Evolutionary conservation across 805 yeast genomes (phyloP), one percentile per base, ranked within the genome.

Genomic region (Komagataella phaffii): DNA sequence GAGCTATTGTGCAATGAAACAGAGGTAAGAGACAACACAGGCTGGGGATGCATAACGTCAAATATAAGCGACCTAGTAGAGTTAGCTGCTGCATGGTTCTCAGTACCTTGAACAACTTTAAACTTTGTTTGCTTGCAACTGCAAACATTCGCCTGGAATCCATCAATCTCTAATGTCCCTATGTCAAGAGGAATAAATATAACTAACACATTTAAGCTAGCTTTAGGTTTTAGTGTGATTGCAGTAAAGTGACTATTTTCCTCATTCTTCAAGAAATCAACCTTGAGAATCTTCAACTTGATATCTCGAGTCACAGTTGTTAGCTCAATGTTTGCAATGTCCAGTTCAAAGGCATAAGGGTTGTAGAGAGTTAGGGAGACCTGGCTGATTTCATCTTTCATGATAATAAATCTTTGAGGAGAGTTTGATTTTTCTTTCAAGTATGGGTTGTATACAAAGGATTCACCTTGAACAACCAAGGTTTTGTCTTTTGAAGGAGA

Each of bases 271-370:
- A 30, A 30, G 14, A 30, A 14, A 10, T 30, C 40, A 10, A 30
- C 60, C 17, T 58, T 23, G 17, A 56, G 57, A 2, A 65, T 68
- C 54, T 62, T 59, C 52, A 61, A 7, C 6, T 64, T 54, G 17
- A 67, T 61, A 6, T 23, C 46, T 8, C 54, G 51, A 21, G 57
- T 63, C 1, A 56, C 50, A 3, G 67, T 58, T 4, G 59, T 56
- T 2, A 83, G 64, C 44, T 66, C 59, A 3, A 84, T 60, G 30
- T 74, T 74, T 17, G 71, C 69, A 4, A 90, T 66, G 44, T 78
- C 81, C 12, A 90, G 67, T 46, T 83, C 88, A 63, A 87, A 88
- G 5, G 77, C 76, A 66, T 80, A 88, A 7, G 96, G 96, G 61
- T 91, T 91, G 60, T 85, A 89, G 7, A 90, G 59, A 3, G 71